Percentiles rank a stretch among this genome's conserved stretches.
Conservation (phyloP, 768 basidiomycete species). For the Suillus discolor region DNA sequence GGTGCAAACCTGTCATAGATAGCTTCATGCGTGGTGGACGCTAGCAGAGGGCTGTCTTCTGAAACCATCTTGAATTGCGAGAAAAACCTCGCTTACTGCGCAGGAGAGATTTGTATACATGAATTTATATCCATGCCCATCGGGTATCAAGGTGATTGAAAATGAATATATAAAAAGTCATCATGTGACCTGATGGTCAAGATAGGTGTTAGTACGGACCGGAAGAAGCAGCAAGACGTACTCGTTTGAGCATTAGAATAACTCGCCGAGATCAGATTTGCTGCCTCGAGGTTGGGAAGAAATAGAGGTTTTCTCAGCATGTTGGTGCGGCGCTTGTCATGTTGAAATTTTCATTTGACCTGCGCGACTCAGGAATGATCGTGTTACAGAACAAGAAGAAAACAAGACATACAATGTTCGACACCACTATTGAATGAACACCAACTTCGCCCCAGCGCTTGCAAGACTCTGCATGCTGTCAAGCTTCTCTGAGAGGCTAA, state of each 20-base stretch:
- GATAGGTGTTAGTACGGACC: background rate
- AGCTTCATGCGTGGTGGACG: slow-evolving; percentile 23
- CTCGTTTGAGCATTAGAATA: background rate
- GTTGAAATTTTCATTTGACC: background rate
- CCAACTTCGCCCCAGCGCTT: slow-evolving; percentile 67
- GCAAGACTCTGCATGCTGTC: slow-evolving; percentile 52
- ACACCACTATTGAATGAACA: slow-evolving; percentile 33
- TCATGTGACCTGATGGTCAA: background rate
- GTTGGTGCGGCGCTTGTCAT: background rate
- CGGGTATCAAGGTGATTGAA: background rate
- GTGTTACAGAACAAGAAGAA: background rate
- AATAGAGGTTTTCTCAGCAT: background rate
- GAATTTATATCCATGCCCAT: background rate
- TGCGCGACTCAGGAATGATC: background rate
- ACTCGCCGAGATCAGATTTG: background rate
- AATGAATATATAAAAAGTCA: background rate
- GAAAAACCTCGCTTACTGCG: too few species aligned
- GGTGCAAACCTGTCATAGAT: slow-evolving; percentile 61
- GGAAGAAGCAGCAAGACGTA: background rate
- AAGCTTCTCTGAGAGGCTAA: slow-evolving; percentile 88
- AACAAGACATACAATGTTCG: background rate
- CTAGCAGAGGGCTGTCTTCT: slow-evolving; percentile 32
- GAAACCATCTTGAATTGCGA: slow-evolving; percentile 19
- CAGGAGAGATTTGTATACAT: background rate
- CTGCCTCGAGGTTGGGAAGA: background rate